Percentiles rank a stretch among this genome's conserved stretches.
Evolutionary conservation across 2,329 filamentous ascomycete genomes (phyloP).

Genomic region (Ophiostoma sp.): DNA sequence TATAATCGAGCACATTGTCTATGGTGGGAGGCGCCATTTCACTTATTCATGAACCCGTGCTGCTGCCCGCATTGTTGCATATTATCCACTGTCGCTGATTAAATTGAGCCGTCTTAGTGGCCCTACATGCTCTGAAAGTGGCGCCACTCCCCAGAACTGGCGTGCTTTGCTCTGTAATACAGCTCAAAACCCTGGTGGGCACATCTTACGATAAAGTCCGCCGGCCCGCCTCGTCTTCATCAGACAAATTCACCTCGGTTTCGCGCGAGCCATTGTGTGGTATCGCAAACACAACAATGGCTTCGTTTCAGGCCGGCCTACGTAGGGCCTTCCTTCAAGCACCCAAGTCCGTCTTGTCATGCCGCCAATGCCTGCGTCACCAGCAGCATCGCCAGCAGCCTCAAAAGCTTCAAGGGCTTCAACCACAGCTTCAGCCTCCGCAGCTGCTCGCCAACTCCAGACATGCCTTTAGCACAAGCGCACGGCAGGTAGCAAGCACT

Average conservation of each 20-base stretch:
- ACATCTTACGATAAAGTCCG: conserved; percentile 16
- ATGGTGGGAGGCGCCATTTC: background rate
- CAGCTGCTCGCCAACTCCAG: background rate
- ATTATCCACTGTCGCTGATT: conserved; percentile 18
- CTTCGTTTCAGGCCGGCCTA: conserved; percentile 31
- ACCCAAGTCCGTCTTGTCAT: conserved; percentile 38
- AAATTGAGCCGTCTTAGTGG: conserved; percentile 24
- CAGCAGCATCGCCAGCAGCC: conserved; percentile 24
- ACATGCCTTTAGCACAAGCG: conserved; percentile 13
- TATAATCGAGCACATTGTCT: background rate
- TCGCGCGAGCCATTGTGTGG: background rate
- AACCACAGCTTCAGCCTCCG: background rate
- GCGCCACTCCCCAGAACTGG: conserved; percentile 9
- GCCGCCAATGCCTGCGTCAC: conserved; percentile 44
- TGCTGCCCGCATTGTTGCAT: conserved; percentile 15
- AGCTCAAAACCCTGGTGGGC: conserved; percentile 10
- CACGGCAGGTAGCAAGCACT: background rate
- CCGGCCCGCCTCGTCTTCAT: background rate
- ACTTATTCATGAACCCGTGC: background rate
- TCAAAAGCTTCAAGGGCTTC: conserved; percentile 7
- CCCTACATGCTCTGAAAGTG: conserved; percentile 8
- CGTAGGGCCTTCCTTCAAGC: conserved; percentile 29
- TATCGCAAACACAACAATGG: conserved; percentile 27
- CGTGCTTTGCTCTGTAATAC: background rate
- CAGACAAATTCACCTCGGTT: background rate